Conservation (phyloP, 352 stramenopile species). For the Globisporangium nodosum region DNA sequence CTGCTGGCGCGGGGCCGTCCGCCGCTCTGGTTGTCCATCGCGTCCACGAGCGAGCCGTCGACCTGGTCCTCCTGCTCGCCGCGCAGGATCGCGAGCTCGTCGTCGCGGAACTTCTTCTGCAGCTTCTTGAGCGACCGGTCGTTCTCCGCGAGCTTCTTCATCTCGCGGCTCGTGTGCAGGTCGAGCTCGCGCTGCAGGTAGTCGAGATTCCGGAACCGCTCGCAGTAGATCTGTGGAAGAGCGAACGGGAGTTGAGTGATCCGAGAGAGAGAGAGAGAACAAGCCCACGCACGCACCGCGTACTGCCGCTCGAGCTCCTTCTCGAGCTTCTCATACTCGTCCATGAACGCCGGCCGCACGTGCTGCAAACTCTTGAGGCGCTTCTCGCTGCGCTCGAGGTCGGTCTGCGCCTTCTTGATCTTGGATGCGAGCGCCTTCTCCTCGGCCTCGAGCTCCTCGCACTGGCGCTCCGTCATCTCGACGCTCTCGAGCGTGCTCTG, state of each 20-base stretch:
- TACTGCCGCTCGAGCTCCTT: conserved; percentile 95
- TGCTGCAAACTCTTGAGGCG: conserved; percentile 89
- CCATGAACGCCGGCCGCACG: conserved; percentile 94
- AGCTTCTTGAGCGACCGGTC: conserved; percentile 89
- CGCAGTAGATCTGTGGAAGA: conserved; percentile 74
- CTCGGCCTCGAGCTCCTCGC: conserved; percentile 89
- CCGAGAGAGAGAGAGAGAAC: background rate
- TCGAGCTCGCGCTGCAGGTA: conserved; percentile 94
- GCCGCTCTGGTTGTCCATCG: conserved; percentile 36
- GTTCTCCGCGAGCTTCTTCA: conserved; percentile 86
- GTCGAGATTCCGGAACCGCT: conserved; percentile 94
- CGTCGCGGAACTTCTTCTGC: conserved; percentile 91
- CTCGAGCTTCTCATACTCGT: conserved; percentile 97
- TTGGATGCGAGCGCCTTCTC: conserved; percentile 89
- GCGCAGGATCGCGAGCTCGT: conserved; percentile 87
- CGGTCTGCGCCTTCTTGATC: conserved; percentile 93
- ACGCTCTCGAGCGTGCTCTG: conserved; percentile 79
- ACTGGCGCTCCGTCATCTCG: conserved; percentile 84
- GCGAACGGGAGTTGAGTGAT: background rate
- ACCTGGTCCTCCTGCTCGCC: conserved; percentile 81
- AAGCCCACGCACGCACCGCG: conserved; percentile 35
- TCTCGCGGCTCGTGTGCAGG: conserved; percentile 79
- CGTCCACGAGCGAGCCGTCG: conserved; percentile 50
- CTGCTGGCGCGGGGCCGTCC: conserved; percentile 21
- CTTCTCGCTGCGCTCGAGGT: conserved; percentile 95